Conservation (phyloP, 257 asterid genomes). For the Marsdenia floribunda region DNA sequence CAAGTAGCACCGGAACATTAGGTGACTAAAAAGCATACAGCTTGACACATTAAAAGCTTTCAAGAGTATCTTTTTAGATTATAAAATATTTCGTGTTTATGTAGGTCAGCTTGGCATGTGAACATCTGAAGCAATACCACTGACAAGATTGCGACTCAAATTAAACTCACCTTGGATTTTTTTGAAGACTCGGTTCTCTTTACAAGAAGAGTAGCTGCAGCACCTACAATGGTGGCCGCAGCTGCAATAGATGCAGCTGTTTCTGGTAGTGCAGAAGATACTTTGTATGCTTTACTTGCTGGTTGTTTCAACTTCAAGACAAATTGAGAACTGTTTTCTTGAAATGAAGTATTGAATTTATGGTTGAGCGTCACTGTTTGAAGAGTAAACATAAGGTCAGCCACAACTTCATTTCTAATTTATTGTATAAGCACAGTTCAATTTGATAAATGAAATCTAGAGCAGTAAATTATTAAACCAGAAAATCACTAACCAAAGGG, state of each 20-base stretch:
- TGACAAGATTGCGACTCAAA: background rate
- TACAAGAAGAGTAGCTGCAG: conserved; percentile 59
- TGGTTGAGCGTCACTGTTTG: conserved; percentile 26
- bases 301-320: conserved; percentile 17
- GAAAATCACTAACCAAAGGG: background rate
- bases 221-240: conserved; percentile 62
- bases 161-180: conserved; percentile 40
- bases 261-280: conserved; percentile 51
- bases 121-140: background rate
- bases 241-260: conserved; percentile 62
- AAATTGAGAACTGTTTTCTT: conserved; percentile 19
- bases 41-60: background rate
- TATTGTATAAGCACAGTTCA: background rate
- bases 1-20: background rate
- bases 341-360: conserved; percentile 12
- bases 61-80: background rate
- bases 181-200: conserved; percentile 43
- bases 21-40: background rate
- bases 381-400: conserved; percentile 13
- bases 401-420: background rate
- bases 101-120: background rate
- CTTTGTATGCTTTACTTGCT: conserved; percentile 21
- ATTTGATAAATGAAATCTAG: background rate
- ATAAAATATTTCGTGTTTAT: background rate
- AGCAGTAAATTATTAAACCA: background rate